Base-by-base conservation (phyloP, 495 filamentous ascomycete species). In the Talaromyces thailandensis region DNA sequence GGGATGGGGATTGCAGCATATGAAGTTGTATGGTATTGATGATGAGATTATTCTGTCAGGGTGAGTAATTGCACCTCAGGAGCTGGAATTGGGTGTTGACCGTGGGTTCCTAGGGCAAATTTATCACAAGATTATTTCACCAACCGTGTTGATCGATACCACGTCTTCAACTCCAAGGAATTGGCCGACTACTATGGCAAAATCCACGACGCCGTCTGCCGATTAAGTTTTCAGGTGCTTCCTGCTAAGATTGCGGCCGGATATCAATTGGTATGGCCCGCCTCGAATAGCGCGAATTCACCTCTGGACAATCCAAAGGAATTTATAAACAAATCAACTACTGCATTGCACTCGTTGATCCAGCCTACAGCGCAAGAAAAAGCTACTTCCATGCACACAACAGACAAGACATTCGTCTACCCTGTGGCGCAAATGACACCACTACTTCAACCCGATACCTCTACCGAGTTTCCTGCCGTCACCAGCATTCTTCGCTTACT, bases 1-100 rank as follows among this genome's bases (percentile, higher is more conserved):
- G 71, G 94, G 94, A 37, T 99, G 94, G 93, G 94, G 94, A 14
- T 75, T 99, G 50, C 94, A 99, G 69, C 94, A 99, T 69, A 99
- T 99, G 91, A 99, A 99, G 80, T 81, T 99, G 0, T 99, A 99
- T 66, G 94, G 95, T 0, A 75, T 96, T 48, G 94, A 99, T 64
- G 92, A 98, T 68, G 93, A 97, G 72, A 86, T 99, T 56, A 94
- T 99, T 37, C 81, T 99, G 28, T 96, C 92, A 2, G 94, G 94
- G 86, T 90, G 80, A 40, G 78, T 51, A 60, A 24, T n/a, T n/a
- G n/a, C n/a, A n/a, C n/a, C n/a, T n/a, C n/a, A n/a, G n/a, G n/a
- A n/a, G n/a, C n/a, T n/a, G n/a, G 37, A 25, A 26, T 16, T 48
- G 35, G 26, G 63, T 68, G 51, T 69, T 60, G 14, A 64, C 26